A percentile compares a stretch with the other conserved stretches of the same genome.
These are phyloP conservation scores for Mariannaea sp. DNA, from an alignment of 2,329 filamentous ascomycete species.

Conservation along the genomic window DNA sequence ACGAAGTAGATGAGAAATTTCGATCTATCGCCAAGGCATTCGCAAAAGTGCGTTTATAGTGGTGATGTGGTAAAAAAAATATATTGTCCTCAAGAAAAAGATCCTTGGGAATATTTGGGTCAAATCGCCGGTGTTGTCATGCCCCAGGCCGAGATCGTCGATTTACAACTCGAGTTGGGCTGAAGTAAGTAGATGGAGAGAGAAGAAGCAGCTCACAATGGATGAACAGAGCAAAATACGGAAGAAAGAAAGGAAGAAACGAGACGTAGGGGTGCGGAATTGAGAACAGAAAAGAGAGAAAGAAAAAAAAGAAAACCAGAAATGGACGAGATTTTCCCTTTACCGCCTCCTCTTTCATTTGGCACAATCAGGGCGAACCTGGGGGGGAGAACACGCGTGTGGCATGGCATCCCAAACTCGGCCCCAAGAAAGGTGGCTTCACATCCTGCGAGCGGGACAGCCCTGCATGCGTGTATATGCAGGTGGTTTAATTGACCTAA, in stretches of 20 bases:
- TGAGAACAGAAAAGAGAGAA: neutral
- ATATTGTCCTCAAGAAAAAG: conserved; percentile 22
- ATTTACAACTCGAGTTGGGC: too few species aligned
- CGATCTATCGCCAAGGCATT: too few species aligned
- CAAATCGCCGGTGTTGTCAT: too few species aligned
- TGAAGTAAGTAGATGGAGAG: too few species aligned
- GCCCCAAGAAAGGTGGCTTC: neutral
- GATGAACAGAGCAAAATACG: too few species aligned
- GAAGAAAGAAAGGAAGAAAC: too few species aligned
- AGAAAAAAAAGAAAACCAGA: neutral
- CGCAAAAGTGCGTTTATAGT: neutral
- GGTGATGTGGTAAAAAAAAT: conserved; percentile 7
- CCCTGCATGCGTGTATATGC: neutral
- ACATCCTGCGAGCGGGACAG: neutral
- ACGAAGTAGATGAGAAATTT: too few species aligned
- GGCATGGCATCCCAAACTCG: neutral
- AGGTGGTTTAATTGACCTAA: too few species aligned
- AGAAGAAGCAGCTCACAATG: too few species aligned
- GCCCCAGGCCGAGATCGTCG: conserved; percentile 9
- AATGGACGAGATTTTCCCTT: neutral
- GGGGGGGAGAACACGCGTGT: neutral
- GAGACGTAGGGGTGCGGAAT: too few species aligned
- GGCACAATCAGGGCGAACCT: neutral
- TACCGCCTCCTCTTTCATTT: neutral
- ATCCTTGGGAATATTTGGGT: too few species aligned